Evolutionary conservation across 345 rosid species (phyloP).

Genomic region (Cardiospermum halicacabum): DNA sequence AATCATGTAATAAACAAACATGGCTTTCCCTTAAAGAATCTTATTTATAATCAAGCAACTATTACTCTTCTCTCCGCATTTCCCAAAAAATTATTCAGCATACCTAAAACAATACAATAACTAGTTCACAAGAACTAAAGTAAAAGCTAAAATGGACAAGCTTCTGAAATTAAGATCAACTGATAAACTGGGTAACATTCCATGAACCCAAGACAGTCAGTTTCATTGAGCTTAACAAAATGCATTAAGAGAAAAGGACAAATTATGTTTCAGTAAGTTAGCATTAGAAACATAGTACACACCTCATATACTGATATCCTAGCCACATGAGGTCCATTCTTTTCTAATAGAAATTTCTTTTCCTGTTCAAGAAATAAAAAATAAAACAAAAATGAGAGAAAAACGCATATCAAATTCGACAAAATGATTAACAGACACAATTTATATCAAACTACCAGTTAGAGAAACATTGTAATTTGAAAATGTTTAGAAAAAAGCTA

Average conservation of each 20-base stretch:
- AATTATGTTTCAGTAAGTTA: no score
- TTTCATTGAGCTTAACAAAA: not conserved
- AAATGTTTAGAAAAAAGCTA: not conserved
- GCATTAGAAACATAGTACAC: constrained; percentile 1
- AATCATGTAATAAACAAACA: not conserved
- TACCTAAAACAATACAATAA: not conserved
- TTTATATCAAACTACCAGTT: no score
- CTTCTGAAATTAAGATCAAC: no score
- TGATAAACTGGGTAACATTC: no score
- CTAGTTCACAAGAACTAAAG: not conserved
- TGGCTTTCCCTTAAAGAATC: not conserved
- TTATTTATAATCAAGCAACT: not conserved
- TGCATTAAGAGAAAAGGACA: not conserved
- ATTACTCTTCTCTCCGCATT: not conserved
- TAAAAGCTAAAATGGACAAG: no score
- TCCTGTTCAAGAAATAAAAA: constrained; percentile 47
- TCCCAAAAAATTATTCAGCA: not conserved
- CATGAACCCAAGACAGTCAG: not conserved
- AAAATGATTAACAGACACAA: constrained; percentile 8
- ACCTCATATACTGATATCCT: constrained; percentile 90
- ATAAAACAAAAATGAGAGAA: not conserved
- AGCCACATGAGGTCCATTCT: constrained; percentile 71
- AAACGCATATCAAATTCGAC: not conserved
- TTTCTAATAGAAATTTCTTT: constrained; percentile 85
- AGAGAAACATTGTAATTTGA: not conserved